These are phyloP conservation scores for Trichoderma sp. DNA, from an alignment of 2,329 filamentous ascomycete species.

Conservation along the genomic window DNA sequence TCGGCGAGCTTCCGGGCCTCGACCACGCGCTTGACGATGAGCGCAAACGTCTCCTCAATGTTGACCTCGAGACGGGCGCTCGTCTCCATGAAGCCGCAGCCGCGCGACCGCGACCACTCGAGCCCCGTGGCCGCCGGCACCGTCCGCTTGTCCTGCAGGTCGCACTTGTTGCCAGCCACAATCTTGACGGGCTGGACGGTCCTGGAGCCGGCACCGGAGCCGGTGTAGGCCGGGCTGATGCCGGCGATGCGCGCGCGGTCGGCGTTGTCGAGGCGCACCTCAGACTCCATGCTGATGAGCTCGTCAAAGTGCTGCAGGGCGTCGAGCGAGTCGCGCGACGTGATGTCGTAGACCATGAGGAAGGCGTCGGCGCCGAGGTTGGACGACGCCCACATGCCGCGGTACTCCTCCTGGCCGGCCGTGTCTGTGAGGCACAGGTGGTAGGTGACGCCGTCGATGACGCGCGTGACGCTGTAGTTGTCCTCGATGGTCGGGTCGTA, in stretches of 20 bases:
- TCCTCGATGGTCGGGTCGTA: slow-evolving; percentile 82
- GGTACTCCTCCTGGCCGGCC: slow-evolving; percentile 87
- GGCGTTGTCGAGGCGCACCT: slow-evolving; percentile 66
- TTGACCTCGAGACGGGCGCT: slow-evolving; percentile 82
- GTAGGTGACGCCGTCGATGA: slow-evolving; percentile 78
- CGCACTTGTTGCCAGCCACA: slow-evolving; percentile 84
- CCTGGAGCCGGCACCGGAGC: slow-evolving; percentile 43
- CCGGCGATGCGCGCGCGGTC: slow-evolving; percentile 52
- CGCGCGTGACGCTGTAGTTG: slow-evolving; percentile 80
- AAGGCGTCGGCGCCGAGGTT: slow-evolving; percentile 82
- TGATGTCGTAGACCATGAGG: slow-evolving; percentile 87
- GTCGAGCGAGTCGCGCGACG: slow-evolving; percentile 65
- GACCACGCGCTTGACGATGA: slow-evolving; percentile 63
- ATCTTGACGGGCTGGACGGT: slow-evolving; percentile 76
- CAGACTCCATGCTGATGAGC: slow-evolving; percentile 80
- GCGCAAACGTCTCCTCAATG: slow-evolving; percentile 84
- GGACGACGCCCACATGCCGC: slow-evolving; percentile 78
- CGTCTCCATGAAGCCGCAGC: slow-evolving; percentile 89
- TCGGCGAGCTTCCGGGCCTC: slow-evolving; percentile 57
- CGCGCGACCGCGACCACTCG: slow-evolving; percentile 72
- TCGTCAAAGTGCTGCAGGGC: slow-evolving; percentile 78
- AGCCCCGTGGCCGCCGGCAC: slow-evolving; percentile 71
- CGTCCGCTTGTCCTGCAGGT: slow-evolving; percentile 68
- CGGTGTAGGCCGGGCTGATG: slow-evolving; percentile 35
- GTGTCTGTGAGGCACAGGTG: slow-evolving; percentile 80